A percentile compares a stretch with the other conserved stretches of the same genome.
These are phyloP conservation scores for Phalaenopsis hybrid DNA, from an alignment of 116 monocot species.

Conservation along the genomic window DNA sequence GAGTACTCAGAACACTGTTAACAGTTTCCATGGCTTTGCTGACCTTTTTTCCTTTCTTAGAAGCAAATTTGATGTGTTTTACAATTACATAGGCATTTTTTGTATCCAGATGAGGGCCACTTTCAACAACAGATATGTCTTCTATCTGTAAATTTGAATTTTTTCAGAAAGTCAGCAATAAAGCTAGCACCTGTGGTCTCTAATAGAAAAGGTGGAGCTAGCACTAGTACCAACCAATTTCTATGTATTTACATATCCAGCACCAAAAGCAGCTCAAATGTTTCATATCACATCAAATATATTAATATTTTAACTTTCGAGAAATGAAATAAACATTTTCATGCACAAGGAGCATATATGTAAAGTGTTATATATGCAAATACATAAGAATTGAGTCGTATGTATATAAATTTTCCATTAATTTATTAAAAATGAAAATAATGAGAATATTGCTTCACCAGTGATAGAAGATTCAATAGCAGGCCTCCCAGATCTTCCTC, in stretches of 20 bases:
- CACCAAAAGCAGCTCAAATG: no score
- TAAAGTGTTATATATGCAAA: no score
- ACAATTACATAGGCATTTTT: constrained; percentile 63
- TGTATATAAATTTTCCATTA: neutral
- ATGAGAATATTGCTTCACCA: constrained; percentile 24
- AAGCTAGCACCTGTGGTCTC: neutral
- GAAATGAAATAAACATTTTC: no score
- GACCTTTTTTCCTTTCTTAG: constrained; percentile 64
- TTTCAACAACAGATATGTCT: constrained; percentile 58
- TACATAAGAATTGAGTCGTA: no score
- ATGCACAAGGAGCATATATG: no score
- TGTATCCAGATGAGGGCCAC: constrained; percentile 59
- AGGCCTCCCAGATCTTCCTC: constrained; percentile 39
- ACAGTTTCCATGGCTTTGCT: constrained; percentile 31
- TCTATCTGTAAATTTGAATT: constrained; percentile 36
- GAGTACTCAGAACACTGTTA: constrained; percentile 12
- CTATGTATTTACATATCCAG: no score
- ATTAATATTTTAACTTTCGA: constrained; percentile 12
- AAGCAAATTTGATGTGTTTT: constrained; percentile 45
- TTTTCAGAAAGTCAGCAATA: neutral
- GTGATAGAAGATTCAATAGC: constrained; percentile 36
- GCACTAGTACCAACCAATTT: no score
- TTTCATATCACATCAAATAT: no score
- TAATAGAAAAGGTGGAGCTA: no score
- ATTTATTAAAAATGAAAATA: neutral